These are phyloP conservation scores for Paracorniculantispora psalliotae DNA, from an alignment of 2,329 filamentous ascomycete genomes.

Conservation along the genomic window DNA sequence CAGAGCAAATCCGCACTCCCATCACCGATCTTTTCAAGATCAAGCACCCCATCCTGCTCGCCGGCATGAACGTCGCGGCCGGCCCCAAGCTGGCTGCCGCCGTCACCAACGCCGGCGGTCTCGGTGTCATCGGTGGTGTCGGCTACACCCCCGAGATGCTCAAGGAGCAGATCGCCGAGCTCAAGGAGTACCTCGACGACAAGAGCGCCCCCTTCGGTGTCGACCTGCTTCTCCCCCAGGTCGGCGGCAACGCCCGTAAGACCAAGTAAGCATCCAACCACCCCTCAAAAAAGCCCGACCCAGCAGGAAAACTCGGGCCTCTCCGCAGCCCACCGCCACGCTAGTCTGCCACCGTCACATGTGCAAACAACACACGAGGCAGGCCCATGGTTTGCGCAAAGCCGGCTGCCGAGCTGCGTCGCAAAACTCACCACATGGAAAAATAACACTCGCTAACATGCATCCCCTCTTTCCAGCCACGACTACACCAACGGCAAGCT, in stretches of 20 bases:
- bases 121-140: constrained; percentile 93
- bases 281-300: constrained; percentile 9
- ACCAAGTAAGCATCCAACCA: constrained; percentile 84
- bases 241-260: constrained; percentile 90
- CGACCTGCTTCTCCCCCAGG: constrained; percentile 87
- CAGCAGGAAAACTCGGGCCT: not conserved
- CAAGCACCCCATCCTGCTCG: constrained; percentile 91
- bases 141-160: constrained; percentile 98
- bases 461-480: constrained; percentile 57
- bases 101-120: constrained; percentile 92
- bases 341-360: constrained; percentile 7
- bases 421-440: too few species aligned
- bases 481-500: constrained; percentile 99
- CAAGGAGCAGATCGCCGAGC: constrained; percentile 85
- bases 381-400: not conserved
- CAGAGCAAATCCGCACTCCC: constrained; percentile 70
- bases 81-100: constrained; percentile 94
- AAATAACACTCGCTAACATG: constrained; percentile 5
- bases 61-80: constrained; percentile 98
- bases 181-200: constrained; percentile 82
- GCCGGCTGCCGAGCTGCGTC: not conserved
- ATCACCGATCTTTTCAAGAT: constrained; percentile 96
- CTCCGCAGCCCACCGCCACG: not conserved
- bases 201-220: constrained; percentile 96
- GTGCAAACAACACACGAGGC: not conserved